Evolutionary conservation across 495 filamentous ascomycete species (phyloP), one percentile per base, ranked within the genome.

Genomic region (Chaetomidium leptoderma): DNA sequence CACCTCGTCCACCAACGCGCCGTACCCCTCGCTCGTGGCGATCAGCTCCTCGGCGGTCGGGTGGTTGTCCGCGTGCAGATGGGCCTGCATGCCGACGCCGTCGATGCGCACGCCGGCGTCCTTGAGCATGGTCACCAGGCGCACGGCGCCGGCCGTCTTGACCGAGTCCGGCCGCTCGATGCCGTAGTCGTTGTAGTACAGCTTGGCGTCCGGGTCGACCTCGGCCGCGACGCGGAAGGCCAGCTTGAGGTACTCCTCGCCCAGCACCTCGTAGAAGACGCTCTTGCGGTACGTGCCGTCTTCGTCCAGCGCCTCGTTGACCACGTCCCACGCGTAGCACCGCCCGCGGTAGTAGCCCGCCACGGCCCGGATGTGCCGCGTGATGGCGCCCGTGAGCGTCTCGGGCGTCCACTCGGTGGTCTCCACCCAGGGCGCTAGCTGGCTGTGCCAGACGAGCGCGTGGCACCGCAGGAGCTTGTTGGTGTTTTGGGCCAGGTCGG

Each of bases 141-240:
- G 67, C 61, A 83, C 79, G 29, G 67, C 55, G 5, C 77, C 72
- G 16, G 55, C 63, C 19, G 58, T 65, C 49, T 60, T 68, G 43
- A 27, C 17, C 24, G 24, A 48, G 9, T 27, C 35, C 6, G 74
- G 70, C 5, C 65, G 71, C 67, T 86, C 85, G 62, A 84, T 80
- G 72, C 83, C 86, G 72, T 86, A 89, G 57, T 85, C 82, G 61
- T 86, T 86, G 74, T 83, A 83, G 61, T 83, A 86, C 24, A 87
- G 76, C 71, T 85, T 85, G 0, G 81, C 81, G 24, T 69, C 52
- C 1, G 80, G 81, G 56, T 85, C 83, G 1, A 72, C 76, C 2
- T 71, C 72, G 5, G 76, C 74, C 3, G 76, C 73, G 30, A 75
- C 73, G 19, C 64, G 54, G 65, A 86, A 82, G 23, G 83, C 83